Conservation (phyloP, 2,329 filamentous ascomycete species). For the Parastagonospora avenae region DNA sequence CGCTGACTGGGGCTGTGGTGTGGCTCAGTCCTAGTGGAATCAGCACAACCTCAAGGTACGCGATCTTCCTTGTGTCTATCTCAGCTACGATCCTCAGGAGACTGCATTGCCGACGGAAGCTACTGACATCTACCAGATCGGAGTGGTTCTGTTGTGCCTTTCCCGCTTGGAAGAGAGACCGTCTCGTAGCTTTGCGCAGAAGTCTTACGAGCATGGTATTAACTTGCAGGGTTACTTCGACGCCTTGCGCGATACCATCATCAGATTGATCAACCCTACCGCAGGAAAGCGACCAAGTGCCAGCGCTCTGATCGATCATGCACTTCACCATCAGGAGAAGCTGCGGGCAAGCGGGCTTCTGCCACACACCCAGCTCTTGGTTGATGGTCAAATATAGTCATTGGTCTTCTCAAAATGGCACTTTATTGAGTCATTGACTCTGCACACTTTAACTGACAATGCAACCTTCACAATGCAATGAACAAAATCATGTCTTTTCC, state of each 20-base stretch:
- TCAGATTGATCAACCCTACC: no score
- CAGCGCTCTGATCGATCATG: not conserved
- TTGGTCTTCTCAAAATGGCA: no score
- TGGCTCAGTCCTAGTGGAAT: not conserved
- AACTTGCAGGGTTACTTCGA: not conserved
- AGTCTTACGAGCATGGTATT: not conserved
- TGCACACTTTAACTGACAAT: no score
- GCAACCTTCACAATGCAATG: no score
- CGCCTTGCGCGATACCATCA: not conserved
- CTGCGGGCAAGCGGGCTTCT: no score
- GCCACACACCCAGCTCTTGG: no score
- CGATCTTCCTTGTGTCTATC: not conserved
- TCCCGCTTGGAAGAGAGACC: not conserved
- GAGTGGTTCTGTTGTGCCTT: not conserved
- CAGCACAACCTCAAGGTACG: not conserved
- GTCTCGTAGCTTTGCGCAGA: not conserved
- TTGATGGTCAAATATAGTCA: no score
- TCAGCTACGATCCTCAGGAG: not conserved
- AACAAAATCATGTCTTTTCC: no score
- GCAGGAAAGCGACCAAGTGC: not conserved
- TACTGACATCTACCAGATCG: conserved; percentile 5
- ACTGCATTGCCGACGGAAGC: not conserved
- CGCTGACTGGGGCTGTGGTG: not conserved
- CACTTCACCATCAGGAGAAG: not conserved
- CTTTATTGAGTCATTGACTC: no score